Percentiles rank a stretch among this genome's conserved stretches.
Evolutionary conservation across 257 asterid species (phyloP).

Genomic region (Nicotiana obtusifolia): DNA sequence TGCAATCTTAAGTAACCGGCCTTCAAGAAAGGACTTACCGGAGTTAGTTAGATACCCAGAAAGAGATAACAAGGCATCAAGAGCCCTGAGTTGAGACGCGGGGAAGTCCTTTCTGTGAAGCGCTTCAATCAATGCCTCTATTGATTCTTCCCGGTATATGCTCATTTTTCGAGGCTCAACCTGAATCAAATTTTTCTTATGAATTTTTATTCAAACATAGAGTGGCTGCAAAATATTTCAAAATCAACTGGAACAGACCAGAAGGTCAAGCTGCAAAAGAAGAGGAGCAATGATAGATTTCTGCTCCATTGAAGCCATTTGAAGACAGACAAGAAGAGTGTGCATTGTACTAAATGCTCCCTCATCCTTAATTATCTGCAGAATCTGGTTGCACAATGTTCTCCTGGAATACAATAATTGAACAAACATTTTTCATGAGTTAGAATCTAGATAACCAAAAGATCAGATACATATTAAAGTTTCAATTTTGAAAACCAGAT

Average conservation of each 20-base stretch:
- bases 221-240: not conserved
- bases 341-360: conserved; percentile 81
- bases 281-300: conserved; percentile 69
- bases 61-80: conserved; percentile 49
- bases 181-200: conserved; percentile 17
- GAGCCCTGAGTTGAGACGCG: conserved; percentile 56
- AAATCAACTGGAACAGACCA: conserved; percentile 41
- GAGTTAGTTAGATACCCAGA: conserved; percentile 44
- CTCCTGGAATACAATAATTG: conserved; percentile 32
- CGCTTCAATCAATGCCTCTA: conserved; percentile 63
- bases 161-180: conserved; percentile 72
- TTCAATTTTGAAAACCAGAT: not conserved
- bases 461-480: not conserved
- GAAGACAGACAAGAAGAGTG: conserved; percentile 63
- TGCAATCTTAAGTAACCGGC: conserved; percentile 57
- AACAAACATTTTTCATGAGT: not conserved
- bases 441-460: not conserved
- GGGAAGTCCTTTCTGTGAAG: conserved; percentile 66
- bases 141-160: conserved; percentile 80
- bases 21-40: conserved; percentile 48
- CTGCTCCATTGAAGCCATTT: conserved; percentile 80
- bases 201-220: not conserved
- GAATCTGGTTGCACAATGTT: conserved; percentile 48
- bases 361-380: conserved; percentile 70
- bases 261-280: conserved; percentile 74